Percentiles rank a stretch among this genome's conserved stretches.
These are phyloP conservation scores for Punica granatum DNA, from an alignment of 345 rosid genomes.

Conservation along the genomic window DNA sequence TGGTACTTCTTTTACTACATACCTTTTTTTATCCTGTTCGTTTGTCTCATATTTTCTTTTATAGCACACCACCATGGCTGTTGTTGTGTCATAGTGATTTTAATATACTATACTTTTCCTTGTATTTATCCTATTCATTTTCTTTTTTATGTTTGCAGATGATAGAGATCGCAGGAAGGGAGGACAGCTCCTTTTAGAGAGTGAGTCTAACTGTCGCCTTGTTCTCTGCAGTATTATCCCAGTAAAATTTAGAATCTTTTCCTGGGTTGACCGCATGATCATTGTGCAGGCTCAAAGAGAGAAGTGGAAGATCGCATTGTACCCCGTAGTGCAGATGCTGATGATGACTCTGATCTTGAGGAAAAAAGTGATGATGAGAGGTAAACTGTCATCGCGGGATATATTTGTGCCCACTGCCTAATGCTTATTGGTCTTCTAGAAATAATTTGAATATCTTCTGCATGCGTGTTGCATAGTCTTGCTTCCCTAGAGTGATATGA, in stretches of 20 bases:
- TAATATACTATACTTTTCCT: not conserved
- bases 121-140: not conserved
- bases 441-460: not conserved
- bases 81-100: not conserved
- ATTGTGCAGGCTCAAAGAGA: conserved; percentile 50
- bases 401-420: not conserved
- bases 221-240: not conserved
- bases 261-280: not conserved
- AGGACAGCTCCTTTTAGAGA: conserved; percentile 73
- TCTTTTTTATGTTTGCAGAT: conserved; percentile 33
- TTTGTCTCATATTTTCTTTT: not conserved
- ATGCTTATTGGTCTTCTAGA: not conserved
- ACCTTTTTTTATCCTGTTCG: not conserved
- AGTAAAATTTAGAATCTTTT: not conserved
- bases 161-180: conserved; percentile 85
- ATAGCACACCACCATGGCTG: no score
- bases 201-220: conserved; percentile 20
- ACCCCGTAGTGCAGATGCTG: conserved; percentile 81
- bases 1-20: conserved; percentile 24
- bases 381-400: conserved; percentile 21
- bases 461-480: not conserved
- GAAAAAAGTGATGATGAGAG: conserved; percentile 59
- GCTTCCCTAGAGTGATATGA: no score
- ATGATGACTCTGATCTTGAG: conserved; percentile 90
- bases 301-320: conserved; percentile 74